Conservation (phyloP, 129 eudicot species). For the Centella asiatica region DNA sequence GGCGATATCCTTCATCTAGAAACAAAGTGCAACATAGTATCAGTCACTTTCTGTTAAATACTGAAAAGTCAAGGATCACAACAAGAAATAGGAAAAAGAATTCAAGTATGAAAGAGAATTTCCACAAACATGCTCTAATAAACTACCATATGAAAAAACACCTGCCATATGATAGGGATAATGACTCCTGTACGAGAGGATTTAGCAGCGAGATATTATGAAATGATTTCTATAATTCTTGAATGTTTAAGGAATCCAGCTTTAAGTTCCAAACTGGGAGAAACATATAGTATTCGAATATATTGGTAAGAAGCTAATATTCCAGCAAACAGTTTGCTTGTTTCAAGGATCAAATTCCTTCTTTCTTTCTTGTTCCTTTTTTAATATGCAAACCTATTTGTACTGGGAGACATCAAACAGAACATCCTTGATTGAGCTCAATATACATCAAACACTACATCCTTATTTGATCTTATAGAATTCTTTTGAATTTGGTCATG, state of each 20-base stretch:
- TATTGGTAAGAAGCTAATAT: background rate
- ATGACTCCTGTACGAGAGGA: background rate
- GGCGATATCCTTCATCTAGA: constrained; percentile 89
- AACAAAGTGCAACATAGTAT: background rate
- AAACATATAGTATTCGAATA: background rate
- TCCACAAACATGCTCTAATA: background rate
- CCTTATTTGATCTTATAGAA: too few species aligned
- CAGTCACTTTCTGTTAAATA: background rate
- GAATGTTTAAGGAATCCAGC: background rate
- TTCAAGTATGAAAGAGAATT: background rate
- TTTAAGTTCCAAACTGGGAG: background rate
- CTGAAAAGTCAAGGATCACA: constrained; percentile 2
- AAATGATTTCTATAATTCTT: background rate
- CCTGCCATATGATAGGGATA: background rate
- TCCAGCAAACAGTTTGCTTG: background rate
- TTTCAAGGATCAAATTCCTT: too few species aligned
- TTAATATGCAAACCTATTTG: background rate
- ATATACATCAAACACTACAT: too few species aligned
- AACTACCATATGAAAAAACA: background rate
- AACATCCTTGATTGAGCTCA: too few species aligned
- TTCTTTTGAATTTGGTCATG: too few species aligned
- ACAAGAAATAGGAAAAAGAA: background rate
- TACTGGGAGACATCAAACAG: background rate
- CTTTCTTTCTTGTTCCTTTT: too few species aligned
- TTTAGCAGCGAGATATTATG: background rate